Evolutionary conservation across 768 basidiomycete genomes (phyloP).

Genomic region (Xerocomellus dryophilus): DNA sequence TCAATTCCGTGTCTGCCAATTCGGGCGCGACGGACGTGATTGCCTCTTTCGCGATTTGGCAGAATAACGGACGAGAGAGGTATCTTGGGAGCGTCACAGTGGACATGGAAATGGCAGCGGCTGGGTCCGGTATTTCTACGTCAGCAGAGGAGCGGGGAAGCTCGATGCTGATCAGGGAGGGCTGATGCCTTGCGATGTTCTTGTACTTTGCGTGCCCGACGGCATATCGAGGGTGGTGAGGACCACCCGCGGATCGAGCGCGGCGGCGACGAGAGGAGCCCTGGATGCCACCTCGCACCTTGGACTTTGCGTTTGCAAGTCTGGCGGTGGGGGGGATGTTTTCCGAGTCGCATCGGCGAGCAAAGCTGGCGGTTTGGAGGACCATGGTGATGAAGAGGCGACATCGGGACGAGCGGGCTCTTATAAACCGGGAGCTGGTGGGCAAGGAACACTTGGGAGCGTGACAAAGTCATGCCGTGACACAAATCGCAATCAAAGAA

Average conservation of each 20-base stretch:
- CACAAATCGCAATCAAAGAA: conserved; percentile 31
- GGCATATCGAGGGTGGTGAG: conserved; percentile 32
- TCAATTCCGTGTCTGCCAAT: conserved; percentile 19
- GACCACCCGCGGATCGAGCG: conserved; percentile 30
- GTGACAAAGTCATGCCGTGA: conserved; percentile 32
- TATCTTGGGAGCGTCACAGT: conserved; percentile 23
- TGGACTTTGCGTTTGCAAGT: conserved; percentile 7
- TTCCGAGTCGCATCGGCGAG: conserved; percentile 30
- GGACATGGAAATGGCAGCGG: conserved; percentile 8
- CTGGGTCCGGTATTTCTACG: background rate
- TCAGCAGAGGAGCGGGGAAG: conserved; percentile 23
- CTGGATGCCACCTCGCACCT: conserved; percentile 30
- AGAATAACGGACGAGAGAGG: conserved; percentile 21
- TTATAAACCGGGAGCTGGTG: conserved; percentile 25
- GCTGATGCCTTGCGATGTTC: conserved; percentile 11
- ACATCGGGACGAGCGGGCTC: conserved; percentile 6
- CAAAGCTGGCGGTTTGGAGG: conserved; percentile 16
- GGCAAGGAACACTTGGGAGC: conserved; percentile 1
- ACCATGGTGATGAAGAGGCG: conserved; percentile 23
- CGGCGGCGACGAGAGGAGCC: conserved; percentile 40
- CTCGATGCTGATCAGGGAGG: conserved; percentile 28
- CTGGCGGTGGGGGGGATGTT: conserved; percentile 32
- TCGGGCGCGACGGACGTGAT: conserved; percentile 28
- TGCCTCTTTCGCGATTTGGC: conserved; percentile 8
- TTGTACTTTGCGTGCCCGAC: conserved; percentile 41